Evolutionary conservation across 345 rosid species (phyloP).

Genomic region (Gossypium stocksii): DNA sequence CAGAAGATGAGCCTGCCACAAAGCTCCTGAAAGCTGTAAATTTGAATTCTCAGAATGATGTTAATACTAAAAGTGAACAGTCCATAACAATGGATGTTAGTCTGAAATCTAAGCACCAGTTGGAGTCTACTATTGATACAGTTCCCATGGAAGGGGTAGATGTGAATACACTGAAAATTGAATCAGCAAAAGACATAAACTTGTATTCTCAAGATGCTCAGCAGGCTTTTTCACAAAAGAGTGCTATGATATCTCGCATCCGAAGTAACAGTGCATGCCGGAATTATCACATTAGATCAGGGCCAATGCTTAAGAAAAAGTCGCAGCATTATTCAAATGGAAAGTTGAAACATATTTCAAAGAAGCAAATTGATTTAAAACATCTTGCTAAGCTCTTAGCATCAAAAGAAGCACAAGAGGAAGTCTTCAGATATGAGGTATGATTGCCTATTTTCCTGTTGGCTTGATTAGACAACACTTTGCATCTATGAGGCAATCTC

Average conservation of each 20-base stretch:
- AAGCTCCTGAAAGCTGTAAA: constrained; percentile 45
- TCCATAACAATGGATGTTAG: constrained; percentile 17
- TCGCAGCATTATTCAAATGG: constrained; percentile 40
- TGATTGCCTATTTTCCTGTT: background rate
- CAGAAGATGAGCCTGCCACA: constrained; percentile 79
- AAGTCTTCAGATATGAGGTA: constrained; percentile 73
- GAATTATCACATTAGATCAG: constrained; percentile 40
- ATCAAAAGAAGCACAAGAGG: constrained; percentile 66
- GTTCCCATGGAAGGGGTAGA: constrained; percentile 37
- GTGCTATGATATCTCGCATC: constrained; percentile 49
- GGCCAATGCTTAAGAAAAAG: constrained; percentile 52
- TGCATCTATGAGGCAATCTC: background rate
- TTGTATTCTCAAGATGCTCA: constrained; percentile 38
- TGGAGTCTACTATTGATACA: constrained; percentile 39
- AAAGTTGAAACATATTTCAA: constrained; percentile 45
- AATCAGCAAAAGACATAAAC: constrained; percentile 39
- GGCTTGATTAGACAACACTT: background rate
- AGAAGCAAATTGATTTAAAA: constrained; percentile 52
- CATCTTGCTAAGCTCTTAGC: constrained; percentile 54
- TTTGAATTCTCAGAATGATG: constrained; percentile 23
- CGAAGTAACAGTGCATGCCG: constrained; percentile 42
- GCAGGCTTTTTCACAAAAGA: constrained; percentile 45
- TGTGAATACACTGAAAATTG: constrained; percentile 40
- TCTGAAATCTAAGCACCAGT: constrained; percentile 29
- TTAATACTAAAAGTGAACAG: constrained; percentile 28